Evolutionary conservation across 768 basidiomycete genomes (phyloP).

Genomic region (Mycena latifolia): DNA sequence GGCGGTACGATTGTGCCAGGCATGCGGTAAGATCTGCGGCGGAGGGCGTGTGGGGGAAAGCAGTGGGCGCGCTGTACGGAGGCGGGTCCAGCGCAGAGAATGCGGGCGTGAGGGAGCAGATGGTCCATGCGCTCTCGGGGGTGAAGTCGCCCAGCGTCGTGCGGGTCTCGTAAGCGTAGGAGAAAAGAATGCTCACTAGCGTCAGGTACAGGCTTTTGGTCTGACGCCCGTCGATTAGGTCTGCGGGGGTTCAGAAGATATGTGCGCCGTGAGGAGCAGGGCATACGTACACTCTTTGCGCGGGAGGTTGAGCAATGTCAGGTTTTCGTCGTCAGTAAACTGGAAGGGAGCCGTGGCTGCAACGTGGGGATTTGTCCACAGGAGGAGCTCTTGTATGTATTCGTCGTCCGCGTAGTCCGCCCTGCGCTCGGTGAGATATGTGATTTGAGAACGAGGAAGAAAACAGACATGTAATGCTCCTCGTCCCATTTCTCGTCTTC

Average conservation of each 20-base stretch:
- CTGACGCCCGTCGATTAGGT: constrained; percentile 69
- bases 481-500: constrained; percentile 87
- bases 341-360: constrained; percentile 50
- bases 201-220: constrained; percentile 76
- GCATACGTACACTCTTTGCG: constrained; percentile 62
- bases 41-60: constrained; percentile 48
- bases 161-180: constrained; percentile 85
- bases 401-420: constrained; percentile 86
- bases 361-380: constrained; percentile 73
- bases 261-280: constrained; percentile 19
- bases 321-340: constrained; percentile 81
- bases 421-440: constrained; percentile 52
- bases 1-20: constrained; percentile 76
- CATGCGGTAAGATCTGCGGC: constrained; percentile 61
- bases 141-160: constrained; percentile 86
- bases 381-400: constrained; percentile 76
- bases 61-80: constrained; percentile 51
- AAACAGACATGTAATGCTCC: constrained; percentile 85
- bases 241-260: constrained; percentile 50
- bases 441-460: background rate
- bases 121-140: constrained; percentile 91
- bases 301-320: constrained; percentile 69
- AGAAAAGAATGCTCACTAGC: constrained; percentile 78
- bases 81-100: constrained; percentile 89
- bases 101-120: constrained; percentile 76